Evolutionary conservation across 768 basidiomycete species (phyloP).

Genomic region (Nevesoporus exiguus): DNA sequence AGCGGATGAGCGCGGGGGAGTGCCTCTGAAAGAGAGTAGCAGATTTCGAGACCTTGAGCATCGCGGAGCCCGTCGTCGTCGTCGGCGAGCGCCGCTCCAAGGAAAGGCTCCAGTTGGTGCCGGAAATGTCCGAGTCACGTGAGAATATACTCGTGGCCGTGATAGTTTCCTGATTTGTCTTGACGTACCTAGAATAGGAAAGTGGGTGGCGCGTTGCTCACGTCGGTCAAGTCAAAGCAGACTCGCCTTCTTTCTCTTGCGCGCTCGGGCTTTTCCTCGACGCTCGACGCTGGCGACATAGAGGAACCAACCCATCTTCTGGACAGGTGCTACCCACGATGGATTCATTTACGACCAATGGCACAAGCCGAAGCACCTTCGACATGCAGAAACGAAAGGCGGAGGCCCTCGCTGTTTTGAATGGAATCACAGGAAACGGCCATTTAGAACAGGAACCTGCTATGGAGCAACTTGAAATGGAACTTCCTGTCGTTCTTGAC

Average conservation of each 20-base stretch:
- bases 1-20: constrained; percentile 17
- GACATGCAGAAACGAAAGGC: constrained; percentile 31
- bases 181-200: constrained; percentile 14
- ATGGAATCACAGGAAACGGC: constrained; percentile 33
- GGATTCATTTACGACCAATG: constrained; percentile 17
- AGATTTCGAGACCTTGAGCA: constrained; percentile 30
- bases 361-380: constrained; percentile 12
- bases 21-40: constrained; percentile 21
- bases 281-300: constrained; percentile 5
- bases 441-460: constrained; percentile 36
- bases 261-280: neutral
- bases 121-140: constrained; percentile 24
- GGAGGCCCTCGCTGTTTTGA: constrained; percentile 27
- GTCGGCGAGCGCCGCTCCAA: constrained; percentile 3
- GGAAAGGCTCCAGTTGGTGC: neutral
- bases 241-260: neutral
- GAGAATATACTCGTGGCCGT: neutral
- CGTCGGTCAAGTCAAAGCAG: constrained; percentile 5
- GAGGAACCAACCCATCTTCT: neutral
- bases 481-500: constrained; percentile 70
- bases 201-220: constrained; percentile 10
- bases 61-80: constrained; percentile 14
- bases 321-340: neutral
- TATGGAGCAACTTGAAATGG: constrained; percentile 61
- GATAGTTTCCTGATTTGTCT: constrained; percentile 5